Conservation (phyloP, 768 basidiomycete genomes). For the Piloderma croceum region DNA sequence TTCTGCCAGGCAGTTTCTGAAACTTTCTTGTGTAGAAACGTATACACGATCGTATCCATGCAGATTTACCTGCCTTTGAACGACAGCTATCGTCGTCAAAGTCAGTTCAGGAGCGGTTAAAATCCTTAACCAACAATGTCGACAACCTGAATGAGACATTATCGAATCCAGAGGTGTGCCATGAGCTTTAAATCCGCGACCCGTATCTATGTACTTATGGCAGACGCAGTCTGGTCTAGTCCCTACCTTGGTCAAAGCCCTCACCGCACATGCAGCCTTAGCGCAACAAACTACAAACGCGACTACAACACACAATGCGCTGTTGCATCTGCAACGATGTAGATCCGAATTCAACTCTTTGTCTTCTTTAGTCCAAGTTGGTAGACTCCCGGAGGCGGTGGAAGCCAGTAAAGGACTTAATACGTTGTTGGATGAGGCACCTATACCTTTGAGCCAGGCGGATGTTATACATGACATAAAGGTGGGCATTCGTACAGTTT, state of each 20-base stretch:
- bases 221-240: constrained; percentile 63
- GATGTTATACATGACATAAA: constrained; percentile 50
- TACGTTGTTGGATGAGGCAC: constrained; percentile 39
- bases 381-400: constrained; percentile 62
- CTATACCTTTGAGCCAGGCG: constrained; percentile 46
- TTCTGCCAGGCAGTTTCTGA: constrained; percentile 12
- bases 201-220: constrained; percentile 11
- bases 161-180: constrained; percentile 55
- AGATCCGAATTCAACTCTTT: constrained; percentile 41
- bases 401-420: constrained; percentile 38
- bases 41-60: constrained; percentile 69
- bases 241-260: constrained; percentile 47
- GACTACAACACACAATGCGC: constrained; percentile 40
- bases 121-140: constrained; percentile 47
- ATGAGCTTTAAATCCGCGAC: constrained; percentile 1
- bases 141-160: constrained; percentile 45
- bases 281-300: constrained; percentile 60
- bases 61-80: constrained; percentile 58
- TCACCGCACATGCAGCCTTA: constrained; percentile 56
- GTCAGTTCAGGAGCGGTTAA: constrained; percentile 57
- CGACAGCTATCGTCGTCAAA: constrained; percentile 56
- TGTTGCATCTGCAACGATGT: constrained; percentile 53
- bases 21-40: constrained; percentile 39
- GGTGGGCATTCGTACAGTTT: constrained; percentile 37
- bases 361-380: constrained; percentile 42